Evolutionary conservation across 1,284 basidiomycete species (phyloP).

Genomic region (Cystobasidium pallidum): DNA sequence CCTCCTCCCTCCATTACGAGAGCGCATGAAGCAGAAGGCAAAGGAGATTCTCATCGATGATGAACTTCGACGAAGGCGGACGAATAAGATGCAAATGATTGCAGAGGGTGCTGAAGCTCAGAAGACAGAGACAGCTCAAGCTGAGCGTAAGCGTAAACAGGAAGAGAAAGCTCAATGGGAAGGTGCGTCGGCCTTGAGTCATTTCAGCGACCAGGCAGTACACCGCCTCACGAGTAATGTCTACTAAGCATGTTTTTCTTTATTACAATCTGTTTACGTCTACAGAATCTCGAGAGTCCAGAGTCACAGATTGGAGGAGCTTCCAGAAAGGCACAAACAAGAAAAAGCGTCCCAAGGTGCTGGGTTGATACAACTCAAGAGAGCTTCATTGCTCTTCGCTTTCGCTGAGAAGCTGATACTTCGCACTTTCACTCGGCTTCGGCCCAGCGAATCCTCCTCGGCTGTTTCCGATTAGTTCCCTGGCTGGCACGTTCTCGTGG

Average conservation of each 20-base stretch:
- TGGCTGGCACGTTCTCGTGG: background rate
- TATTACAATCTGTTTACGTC: background rate
- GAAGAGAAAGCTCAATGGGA: conserved; percentile 63
- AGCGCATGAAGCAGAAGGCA: conserved; percentile 59
- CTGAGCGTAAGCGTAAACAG: conserved; percentile 58
- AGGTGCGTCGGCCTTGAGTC: conserved; percentile 49
- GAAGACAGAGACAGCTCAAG: conserved; percentile 59
- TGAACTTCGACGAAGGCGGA: conserved; percentile 59
- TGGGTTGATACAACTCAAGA: conserved; percentile 20
- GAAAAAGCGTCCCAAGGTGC: conserved; percentile 65
- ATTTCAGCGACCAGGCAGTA: no score
- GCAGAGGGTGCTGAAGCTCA: conserved; percentile 63
- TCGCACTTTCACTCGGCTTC: background rate
- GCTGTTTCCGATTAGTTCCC: background rate
- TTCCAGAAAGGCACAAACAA: conserved; percentile 59
- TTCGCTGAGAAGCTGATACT: conserved; percentile 30
- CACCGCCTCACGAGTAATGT: background rate
- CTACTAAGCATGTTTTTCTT: conserved; percentile 1
- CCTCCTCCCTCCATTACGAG: conserved; percentile 58
- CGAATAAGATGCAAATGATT: conserved; percentile 60
- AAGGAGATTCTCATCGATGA: conserved; percentile 64
- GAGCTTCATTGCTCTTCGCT: background rate
- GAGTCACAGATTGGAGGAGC: conserved; percentile 51
- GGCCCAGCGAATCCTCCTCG: conserved; percentile 1
- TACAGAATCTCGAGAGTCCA: conserved; percentile 50